A percentile compares a stretch with the other conserved stretches of the same genome.
Evolutionary conservation across 306 rosid genomes (phyloP).

Genomic region (Vigna trinervia): DNA sequence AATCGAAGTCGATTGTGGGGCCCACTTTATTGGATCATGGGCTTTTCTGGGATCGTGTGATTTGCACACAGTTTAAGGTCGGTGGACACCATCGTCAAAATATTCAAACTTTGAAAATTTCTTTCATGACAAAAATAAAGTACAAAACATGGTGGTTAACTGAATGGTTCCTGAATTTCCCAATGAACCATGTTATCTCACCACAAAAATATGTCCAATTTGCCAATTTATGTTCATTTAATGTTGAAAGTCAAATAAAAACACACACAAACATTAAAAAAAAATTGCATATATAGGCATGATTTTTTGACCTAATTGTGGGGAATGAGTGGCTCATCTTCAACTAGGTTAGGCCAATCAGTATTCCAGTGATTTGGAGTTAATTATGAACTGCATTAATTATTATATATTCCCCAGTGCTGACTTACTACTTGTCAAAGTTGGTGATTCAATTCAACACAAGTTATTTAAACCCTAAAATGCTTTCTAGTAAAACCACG

Average conservation of each 20-base stretch:
- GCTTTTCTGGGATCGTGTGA: constrained; percentile 59
- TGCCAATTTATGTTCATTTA: constrained; percentile 17
- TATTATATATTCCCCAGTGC: background rate
- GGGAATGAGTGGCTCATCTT: constrained; percentile 17
- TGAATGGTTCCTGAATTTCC: constrained; percentile 42
- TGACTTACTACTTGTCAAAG: constrained; percentile 39
- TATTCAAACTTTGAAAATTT: constrained; percentile 51
- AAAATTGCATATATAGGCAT: background rate
- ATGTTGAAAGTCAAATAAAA: constrained; percentile 33
- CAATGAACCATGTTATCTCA: background rate
- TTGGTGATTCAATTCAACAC: constrained; percentile 16
- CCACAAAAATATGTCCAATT: background rate
- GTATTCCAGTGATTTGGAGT: constrained; percentile 27
- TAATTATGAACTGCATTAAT: constrained; percentile 19
- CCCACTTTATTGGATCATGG: constrained; percentile 63
- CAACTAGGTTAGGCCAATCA: background rate
- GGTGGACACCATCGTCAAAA: constrained; percentile 25
- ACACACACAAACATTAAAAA: background rate
- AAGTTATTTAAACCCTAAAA: background rate
- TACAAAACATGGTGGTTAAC: background rate
- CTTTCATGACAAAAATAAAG: background rate
- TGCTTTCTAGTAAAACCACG: constrained; percentile 22
- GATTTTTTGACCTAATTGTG: constrained; percentile 38
- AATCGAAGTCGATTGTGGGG: constrained; percentile 5
- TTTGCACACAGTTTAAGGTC: constrained; percentile 51